Evolutionary conservation across 2,329 filamentous ascomycete species (phyloP).

Genomic region (Hymenoscyphus infarciens): DNA sequence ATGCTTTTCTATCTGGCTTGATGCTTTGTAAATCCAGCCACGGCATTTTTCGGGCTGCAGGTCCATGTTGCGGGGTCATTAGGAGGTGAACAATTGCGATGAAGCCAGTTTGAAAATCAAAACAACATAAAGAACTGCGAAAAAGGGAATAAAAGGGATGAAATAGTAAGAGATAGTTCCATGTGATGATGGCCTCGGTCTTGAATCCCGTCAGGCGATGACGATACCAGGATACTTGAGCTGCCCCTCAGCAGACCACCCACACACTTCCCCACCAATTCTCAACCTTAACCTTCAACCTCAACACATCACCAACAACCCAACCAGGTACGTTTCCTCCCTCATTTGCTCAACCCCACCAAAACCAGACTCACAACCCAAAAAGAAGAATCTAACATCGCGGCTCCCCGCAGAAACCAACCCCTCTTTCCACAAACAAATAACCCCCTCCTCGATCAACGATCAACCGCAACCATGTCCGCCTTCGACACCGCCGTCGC

Average conservation of each 20-base stretch:
- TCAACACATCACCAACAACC: background rate
- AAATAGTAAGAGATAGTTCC: background rate
- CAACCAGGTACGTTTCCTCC: background rate
- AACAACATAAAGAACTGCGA: too few relatives aligned
- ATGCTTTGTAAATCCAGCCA: too few relatives aligned
- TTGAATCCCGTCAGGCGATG: background rate
- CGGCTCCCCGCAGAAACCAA: background rate
- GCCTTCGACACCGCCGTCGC: slow-evolving; percentile 53
- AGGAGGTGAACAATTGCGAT: too few relatives aligned
- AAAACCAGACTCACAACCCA: background rate
- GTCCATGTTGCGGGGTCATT: too few relatives aligned
- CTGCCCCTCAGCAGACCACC: background rate
- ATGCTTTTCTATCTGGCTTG: too few relatives aligned
- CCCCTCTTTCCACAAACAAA: slow-evolving; percentile 6
- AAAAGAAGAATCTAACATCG: background rate
- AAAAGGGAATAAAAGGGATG: background rate
- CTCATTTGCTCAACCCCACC: background rate
- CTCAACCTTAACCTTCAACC: background rate
- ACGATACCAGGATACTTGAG: background rate
- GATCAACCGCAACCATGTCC: slow-evolving; percentile 23
- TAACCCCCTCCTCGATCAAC: background rate
- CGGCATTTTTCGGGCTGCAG: too few relatives aligned
- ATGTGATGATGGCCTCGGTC: background rate
- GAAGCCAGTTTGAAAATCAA: too few relatives aligned
- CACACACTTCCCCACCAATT: background rate